A percentile compares a stretch with the other conserved stretches of the same genome.
Evolutionary conservation across 2,329 filamentous ascomycete genomes (phyloP).

Genomic region (Pyricularia sp.): DNA sequence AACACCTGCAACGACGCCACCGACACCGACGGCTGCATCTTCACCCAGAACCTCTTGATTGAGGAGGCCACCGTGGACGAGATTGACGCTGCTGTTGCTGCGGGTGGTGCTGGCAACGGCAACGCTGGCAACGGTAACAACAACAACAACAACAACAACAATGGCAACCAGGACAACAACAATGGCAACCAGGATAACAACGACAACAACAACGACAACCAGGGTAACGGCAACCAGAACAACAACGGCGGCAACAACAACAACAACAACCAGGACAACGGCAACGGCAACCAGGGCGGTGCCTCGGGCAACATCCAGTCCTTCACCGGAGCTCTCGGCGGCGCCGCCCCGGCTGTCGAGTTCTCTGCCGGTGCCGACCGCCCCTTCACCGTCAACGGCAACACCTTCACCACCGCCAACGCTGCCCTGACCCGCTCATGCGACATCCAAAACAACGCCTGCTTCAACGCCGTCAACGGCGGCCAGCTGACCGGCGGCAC

Average conservation of each 20-base stretch:
- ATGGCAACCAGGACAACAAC: not conserved
- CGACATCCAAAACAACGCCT: constrained; percentile 35
- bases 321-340: constrained; percentile 31
- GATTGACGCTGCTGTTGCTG: constrained; percentile 40
- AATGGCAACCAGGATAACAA: too few relatives aligned
- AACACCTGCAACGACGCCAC: constrained; percentile 43
- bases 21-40: constrained; percentile 46
- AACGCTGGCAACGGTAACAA: constrained; percentile 2
- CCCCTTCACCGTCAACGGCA: constrained; percentile 26
- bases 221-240: not conserved
- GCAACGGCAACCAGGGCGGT: constrained; percentile 5
- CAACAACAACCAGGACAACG: not conserved
- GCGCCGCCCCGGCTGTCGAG: constrained; percentile 23
- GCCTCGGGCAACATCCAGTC: constrained; percentile 23
- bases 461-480: constrained; percentile 29
- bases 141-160: constrained; percentile 5
- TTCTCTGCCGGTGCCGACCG: constrained; percentile 21
- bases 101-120: constrained; percentile 9
- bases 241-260: too few relatives aligned
- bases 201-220: constrained; percentile 6
- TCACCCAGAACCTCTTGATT: constrained; percentile 42
- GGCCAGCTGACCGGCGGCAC: constrained; percentile 21
- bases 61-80: constrained; percentile 43
- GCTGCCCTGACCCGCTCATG: constrained; percentile 32
- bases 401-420: constrained; percentile 28